A percentile compares a stretch with the other conserved stretches of the same genome.
Evolutionary conservation across 805 yeast species (phyloP).

Genomic region (Yarrowia hollandica): DNA sequence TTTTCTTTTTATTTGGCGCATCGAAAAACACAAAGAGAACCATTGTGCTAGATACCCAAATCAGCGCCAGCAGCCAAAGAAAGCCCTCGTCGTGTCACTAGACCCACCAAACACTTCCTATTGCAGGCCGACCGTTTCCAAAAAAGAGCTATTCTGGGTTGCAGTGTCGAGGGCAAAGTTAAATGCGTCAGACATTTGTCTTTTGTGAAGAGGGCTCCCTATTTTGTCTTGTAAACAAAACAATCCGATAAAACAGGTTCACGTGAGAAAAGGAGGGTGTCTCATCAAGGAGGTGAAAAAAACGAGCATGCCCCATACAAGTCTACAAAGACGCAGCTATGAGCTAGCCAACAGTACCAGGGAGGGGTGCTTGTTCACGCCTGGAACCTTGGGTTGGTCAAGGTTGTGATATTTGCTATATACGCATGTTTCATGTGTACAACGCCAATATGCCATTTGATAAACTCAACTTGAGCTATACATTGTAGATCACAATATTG

Average conservation of each 20-base stretch:
- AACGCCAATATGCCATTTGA: constrained; percentile 1
- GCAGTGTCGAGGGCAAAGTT: neutral
- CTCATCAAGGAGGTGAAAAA: too few species aligned
- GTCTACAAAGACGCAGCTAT: too few species aligned
- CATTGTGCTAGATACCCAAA: too few species aligned
- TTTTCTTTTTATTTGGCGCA: too few species aligned
- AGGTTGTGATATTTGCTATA: constrained; percentile 8
- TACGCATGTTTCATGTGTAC: constrained; percentile 14
- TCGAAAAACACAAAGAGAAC: neutral
- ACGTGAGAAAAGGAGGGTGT: too few species aligned
- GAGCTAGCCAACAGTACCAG: too few species aligned
- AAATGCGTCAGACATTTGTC: neutral
- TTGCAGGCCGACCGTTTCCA: neutral
- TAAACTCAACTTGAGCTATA: neutral
- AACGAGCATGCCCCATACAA: neutral
- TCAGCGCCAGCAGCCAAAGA: too few species aligned
- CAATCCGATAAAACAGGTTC: too few species aligned
- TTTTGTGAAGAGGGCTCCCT: too few species aligned
- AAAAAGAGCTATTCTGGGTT: neutral
- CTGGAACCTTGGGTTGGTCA: neutral
- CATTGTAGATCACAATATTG: too few species aligned
- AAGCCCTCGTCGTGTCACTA: neutral
- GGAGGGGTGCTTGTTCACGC: neutral
- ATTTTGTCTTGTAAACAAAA: too few species aligned
- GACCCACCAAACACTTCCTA: neutral